Evolutionary conservation across 768 basidiomycete species (phyloP).

Genomic region (Daedaleopsis nitida): DNA sequence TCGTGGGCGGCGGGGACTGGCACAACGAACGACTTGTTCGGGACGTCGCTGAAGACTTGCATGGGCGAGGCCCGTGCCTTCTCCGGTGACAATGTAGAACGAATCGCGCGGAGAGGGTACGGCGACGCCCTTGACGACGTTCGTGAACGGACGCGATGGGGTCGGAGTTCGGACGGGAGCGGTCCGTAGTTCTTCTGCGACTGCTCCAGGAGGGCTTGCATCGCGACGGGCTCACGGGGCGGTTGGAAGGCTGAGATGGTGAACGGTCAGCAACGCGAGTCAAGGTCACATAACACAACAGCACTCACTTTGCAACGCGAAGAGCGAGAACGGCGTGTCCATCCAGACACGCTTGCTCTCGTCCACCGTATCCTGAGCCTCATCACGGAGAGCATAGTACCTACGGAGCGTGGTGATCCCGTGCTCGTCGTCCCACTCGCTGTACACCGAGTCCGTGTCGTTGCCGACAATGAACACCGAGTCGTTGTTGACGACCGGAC

Average conservation of each 20-base stretch:
- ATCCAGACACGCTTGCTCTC: slow-evolving; percentile 68
- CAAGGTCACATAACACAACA: neutral
- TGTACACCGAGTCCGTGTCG: slow-evolving; percentile 39
- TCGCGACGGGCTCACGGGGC: slow-evolving; percentile 61
- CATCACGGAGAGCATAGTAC: slow-evolving; percentile 69
- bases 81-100: slow-evolving; percentile 48
- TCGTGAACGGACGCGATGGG: slow-evolving; percentile 62
- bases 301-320: slow-evolving; percentile 68
- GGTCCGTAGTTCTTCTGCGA: slow-evolving; percentile 72
- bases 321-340: slow-evolving; percentile 77
- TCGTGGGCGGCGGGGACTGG: slow-evolving; percentile 17
- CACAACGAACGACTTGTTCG: slow-evolving; percentile 17
- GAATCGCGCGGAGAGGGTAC: slow-evolving; percentile 59
- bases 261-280: neutral
- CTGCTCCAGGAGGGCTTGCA: slow-evolving; percentile 73
- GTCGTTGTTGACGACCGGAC: slow-evolving; percentile 8
- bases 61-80: slow-evolving; percentile 33
- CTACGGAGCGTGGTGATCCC: slow-evolving; percentile 64
- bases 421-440: slow-evolving; percentile 69
- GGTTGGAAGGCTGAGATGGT: slow-evolving; percentile 63
- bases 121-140: slow-evolving; percentile 75
- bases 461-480: slow-evolving; percentile 59
- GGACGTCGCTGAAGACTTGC: slow-evolving; percentile 21
- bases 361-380: slow-evolving; percentile 63
- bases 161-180: slow-evolving; percentile 71